Evolutionary conservation across 768 basidiomycete genomes (phyloP), one percentile per base, ranked within the genome.

Genomic region (Mycena metata): DNA sequence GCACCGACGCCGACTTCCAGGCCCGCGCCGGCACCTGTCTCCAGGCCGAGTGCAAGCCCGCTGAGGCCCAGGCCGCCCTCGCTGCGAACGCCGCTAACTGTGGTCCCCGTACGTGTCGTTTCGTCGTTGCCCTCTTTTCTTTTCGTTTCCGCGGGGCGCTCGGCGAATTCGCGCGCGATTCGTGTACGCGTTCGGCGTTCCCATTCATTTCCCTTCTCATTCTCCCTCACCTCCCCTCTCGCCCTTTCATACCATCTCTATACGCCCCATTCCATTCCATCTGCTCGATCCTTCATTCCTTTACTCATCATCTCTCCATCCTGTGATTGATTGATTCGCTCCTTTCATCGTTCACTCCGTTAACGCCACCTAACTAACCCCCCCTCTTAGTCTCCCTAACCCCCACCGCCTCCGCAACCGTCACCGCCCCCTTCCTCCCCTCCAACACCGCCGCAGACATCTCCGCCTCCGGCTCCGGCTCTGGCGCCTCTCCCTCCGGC

Each of bases 1-100:
- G 68, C 63, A 69, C 63, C 19, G 43, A 69, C 63, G 21, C 58
- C 49, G 24, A 69, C 50, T 69, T 64, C 62, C 67, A 64, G 24
- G 1, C 5, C 7, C 60, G 41, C 39, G 49, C 63, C 21, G n/a
- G 3, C 23, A 39, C 57, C 23, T 69, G 68, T 26, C 49, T 69
- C 42, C 2, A 8, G 36, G 24, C 17, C 43, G 68, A 69, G 58
- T 69, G 68, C 63, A 19, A 64, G 46, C 21, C 62, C 6, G 36
- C 36, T 5, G 68, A 69, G 24, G 11, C 39, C 6, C 11, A 1
- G 7, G 50, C 50, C 6, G 63, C 58, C 2, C 12, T 60, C 2
- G 43, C 1, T 17, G 13, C 64, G 5, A 57, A 69, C 58, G 0
- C 0, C 21, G 21, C 21, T 11, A 26, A 64, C 46, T 69, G 68